phyloP scores from a whole-genome alignment of 1,139 yeast genomes.

The Debaryomyces fabryi region DNA sequence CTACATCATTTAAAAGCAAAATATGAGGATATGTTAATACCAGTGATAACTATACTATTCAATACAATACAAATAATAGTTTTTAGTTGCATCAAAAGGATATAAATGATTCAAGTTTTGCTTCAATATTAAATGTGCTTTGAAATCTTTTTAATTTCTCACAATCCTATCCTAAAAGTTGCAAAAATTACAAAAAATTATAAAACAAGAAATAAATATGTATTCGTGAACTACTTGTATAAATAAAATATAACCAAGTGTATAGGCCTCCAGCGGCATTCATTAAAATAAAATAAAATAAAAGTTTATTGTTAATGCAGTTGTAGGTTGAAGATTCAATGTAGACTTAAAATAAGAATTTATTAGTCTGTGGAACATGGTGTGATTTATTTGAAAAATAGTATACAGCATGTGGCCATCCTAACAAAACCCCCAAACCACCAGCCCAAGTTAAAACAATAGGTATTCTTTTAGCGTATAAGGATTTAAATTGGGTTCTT shows the following conservation, averaged over 20 bases:
- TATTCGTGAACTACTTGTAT: neutral
- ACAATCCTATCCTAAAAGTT: neutral
- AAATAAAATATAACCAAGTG: neutral
- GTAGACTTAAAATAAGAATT: slow-evolving; percentile 6
- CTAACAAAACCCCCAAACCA: slow-evolving; percentile 35
- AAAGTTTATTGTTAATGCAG: neutral
- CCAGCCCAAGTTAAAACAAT: slow-evolving; percentile 34
- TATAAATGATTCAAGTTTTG: no score
- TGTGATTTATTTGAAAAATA: slow-evolving; percentile 26
- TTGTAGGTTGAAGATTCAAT: neutral
- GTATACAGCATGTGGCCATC: slow-evolving; percentile 41
- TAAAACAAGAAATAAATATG: neutral
- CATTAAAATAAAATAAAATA: neutral
- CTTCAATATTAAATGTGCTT: no score
- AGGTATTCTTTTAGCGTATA: slow-evolving; percentile 37
- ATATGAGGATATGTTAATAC: neutral
- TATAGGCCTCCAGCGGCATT: neutral
- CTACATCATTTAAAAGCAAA: neutral
- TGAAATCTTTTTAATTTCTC: no score
- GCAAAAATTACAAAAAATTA: neutral
- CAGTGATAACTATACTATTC: no score
- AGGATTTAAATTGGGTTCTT: slow-evolving; percentile 24
- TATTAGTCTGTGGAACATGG: slow-evolving; percentile 33
- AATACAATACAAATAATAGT: no score
- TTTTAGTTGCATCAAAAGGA: no score